Conservation (phyloP, 805 yeast species). For the Barnettozyma botsteinii region DNA sequence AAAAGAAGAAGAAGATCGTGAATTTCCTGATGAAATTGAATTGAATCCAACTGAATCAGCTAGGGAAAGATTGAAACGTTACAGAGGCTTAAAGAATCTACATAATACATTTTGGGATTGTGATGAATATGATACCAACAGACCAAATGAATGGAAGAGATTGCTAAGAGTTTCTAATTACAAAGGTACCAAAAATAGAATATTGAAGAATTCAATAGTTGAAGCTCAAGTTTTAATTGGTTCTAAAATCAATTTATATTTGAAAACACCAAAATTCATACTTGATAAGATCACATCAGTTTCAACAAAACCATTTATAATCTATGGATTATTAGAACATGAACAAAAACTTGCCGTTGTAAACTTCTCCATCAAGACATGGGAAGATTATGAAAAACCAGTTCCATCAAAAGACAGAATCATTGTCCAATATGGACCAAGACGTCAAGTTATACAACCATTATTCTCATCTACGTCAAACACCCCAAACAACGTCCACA, state of each 20-base stretch:
- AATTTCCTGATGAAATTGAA: constrained; percentile 95
- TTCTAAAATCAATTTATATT: constrained; percentile 49
- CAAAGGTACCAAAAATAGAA: constrained; percentile 66
- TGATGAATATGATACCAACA: constrained; percentile 70
- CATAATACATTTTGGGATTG: constrained; percentile 82
- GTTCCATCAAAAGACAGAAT: constrained; percentile 76
- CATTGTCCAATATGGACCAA: constrained; percentile 88
- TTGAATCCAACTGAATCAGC: constrained; percentile 72
- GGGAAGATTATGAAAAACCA: constrained; percentile 88
- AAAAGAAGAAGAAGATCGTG: constrained; percentile 74
- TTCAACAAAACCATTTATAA: constrained; percentile 44
- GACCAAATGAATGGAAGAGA: constrained; percentile 75
- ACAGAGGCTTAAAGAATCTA: constrained; percentile 82
- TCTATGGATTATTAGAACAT: constrained; percentile 73
- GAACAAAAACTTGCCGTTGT: constrained; percentile 84
- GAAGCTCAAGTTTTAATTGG: constrained; percentile 56
- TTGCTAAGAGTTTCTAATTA: constrained; percentile 70
- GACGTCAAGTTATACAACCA: constrained; percentile 81
- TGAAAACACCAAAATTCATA: constrained; percentile 50
- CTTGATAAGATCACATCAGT: constrained; percentile 41
- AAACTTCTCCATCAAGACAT: constrained; percentile 74
- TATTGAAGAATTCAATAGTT: constrained; percentile 49
- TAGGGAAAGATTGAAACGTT: constrained; percentile 64
- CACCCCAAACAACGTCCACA: constrained; percentile 80
- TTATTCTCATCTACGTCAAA: constrained; percentile 73